These are phyloP conservation scores for Mycena sp. DNA, from an alignment of 1,284 basidiomycete genomes.

Conservation along the genomic window DNA sequence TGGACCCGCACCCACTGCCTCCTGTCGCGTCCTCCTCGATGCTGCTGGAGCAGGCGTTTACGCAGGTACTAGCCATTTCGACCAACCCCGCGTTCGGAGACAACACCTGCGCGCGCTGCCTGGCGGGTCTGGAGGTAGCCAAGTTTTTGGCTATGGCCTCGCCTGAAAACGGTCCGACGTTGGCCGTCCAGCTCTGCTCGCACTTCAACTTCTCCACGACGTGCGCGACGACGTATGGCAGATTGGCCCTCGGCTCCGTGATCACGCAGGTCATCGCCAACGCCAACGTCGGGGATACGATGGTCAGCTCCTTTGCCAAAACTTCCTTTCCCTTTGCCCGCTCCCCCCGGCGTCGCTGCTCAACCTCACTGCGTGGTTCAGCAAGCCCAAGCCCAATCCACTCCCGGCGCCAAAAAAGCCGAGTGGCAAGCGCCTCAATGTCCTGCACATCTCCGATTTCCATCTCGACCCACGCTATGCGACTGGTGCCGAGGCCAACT, in stretches of 20 bases:
- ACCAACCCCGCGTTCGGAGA: constrained; percentile 55
- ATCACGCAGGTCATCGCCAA: constrained; percentile 70
- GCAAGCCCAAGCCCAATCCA: constrained; percentile 75
- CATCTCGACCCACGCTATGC: constrained; percentile 82
- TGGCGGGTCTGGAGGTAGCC: constrained; percentile 61
- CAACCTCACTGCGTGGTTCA: constrained; percentile 66
- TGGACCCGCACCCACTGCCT: constrained; percentile 68
- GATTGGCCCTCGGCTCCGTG: constrained; percentile 55
- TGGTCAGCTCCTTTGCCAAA: constrained; percentile 69
- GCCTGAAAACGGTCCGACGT: constrained; percentile 61
- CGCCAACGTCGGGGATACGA: constrained; percentile 68
- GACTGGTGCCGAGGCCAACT: constrained; percentile 79
- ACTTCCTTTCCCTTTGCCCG: constrained; percentile 62
- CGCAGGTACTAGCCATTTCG: constrained; percentile 60
- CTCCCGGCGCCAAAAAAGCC: constrained; percentile 62
- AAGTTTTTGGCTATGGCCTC: constrained; percentile 67
- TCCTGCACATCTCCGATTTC: constrained; percentile 81
- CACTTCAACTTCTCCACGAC: constrained; percentile 59
- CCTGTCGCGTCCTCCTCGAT: constrained; percentile 48
- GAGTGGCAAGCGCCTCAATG: constrained; percentile 73
- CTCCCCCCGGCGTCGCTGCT: constrained; percentile 60
- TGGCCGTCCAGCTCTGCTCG: constrained; percentile 66
- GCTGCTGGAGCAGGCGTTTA: constrained; percentile 57
- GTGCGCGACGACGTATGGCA: constrained; percentile 55
- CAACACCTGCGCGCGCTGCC: constrained; percentile 64